Conservation (phyloP, 2,329 filamentous ascomycete species). For the Madurella fahalii region DNA sequence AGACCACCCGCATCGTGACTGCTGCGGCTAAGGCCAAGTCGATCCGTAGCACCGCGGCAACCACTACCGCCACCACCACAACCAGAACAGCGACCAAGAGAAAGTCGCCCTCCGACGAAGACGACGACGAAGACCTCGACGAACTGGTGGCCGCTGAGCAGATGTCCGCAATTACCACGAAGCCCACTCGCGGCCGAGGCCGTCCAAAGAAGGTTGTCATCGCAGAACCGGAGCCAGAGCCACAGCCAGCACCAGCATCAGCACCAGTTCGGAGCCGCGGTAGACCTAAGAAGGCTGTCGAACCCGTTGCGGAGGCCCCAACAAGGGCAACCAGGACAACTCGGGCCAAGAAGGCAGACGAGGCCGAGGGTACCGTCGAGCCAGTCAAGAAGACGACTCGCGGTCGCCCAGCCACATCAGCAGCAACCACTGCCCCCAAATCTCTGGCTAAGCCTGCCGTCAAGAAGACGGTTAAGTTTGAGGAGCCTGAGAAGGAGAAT, state of each 20-base stretch:
- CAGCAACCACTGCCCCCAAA: conserved; percentile 23
- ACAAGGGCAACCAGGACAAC: conserved; percentile 23
- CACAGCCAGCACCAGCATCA: conserved; percentile 34
- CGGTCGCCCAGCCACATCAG: conserved; percentile 36
- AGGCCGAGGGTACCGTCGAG: conserved; percentile 3
- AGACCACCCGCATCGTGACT: conserved; percentile 36
- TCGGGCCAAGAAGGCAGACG: conserved; percentile 13
- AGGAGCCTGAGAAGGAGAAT: conserved; percentile 64
- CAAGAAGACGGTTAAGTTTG: conserved; percentile 61
- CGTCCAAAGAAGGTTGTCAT: conserved; percentile 42
- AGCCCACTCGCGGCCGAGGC: conserved; percentile 42
- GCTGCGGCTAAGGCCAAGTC: conserved; percentile 43
- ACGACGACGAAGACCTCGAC: conserved; percentile 40
- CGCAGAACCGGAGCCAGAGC: conserved; percentile 29
- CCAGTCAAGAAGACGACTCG: conserved; percentile 36
- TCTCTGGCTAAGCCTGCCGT: conserved; percentile 40
- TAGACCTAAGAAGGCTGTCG: conserved; percentile 32
- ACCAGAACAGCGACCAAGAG: conserved; percentile 39
- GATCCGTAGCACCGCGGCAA: conserved; percentile 33
- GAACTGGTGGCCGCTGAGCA: conserved; percentile 27
- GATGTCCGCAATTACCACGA: conserved; percentile 20
- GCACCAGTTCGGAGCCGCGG: conserved; percentile 25
- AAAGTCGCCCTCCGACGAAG: conserved; percentile 53
- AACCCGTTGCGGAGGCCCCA: conserved; percentile 28
- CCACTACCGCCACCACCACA: conserved; percentile 29